phyloP scores from a whole-genome alignment of 176 grass and related monocot species.

The Pontederia paniculata region DNA sequence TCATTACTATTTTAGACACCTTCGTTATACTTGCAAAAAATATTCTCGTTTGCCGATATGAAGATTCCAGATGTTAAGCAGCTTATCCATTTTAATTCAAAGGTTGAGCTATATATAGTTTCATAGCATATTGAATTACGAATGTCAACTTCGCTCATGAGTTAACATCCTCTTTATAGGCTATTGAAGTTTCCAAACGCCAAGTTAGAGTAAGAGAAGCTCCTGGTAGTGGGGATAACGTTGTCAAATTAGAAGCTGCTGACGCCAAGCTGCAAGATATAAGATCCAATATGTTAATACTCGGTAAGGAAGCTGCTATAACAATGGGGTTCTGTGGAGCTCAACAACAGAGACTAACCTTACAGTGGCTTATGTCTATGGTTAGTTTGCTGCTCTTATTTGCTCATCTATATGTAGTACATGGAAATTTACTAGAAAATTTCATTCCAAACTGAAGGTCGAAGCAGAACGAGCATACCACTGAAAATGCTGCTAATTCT shows the following conservation, averaged over 20 bases:
- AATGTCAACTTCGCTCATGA: no score
- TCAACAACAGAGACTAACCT: slow-evolving; percentile 85
- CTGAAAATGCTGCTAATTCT: slow-evolving; percentile 73
- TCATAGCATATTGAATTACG: no score
- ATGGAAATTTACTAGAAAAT: no score
- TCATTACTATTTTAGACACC: no score
- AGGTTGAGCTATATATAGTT: no score
- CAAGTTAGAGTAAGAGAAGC: slow-evolving; percentile 75
- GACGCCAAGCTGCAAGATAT: slow-evolving; percentile 87
- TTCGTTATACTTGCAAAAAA: no score
- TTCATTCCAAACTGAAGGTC: slow-evolving; percentile 28
- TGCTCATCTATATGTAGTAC: not conserved
- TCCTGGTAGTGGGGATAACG: slow-evolving; percentile 47
- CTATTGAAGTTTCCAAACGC: slow-evolving; percentile 79
- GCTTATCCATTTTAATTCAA: no score
- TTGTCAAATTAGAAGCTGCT: slow-evolving; percentile 69
- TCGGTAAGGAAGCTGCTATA: slow-evolving; percentile 79
- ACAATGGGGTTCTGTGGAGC: slow-evolving; percentile 76
- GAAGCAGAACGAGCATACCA: slow-evolving; percentile 74
- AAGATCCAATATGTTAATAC: slow-evolving; percentile 65
- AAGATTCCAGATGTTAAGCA: no score
- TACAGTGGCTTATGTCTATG: slow-evolving; percentile 85
- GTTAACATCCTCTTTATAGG: no score
- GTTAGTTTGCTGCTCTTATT: slow-evolving; percentile 1
- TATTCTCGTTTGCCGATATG: no score